Conservation (phyloP, 805 yeast species). For the Saturnispora gosingensis region DNA sequence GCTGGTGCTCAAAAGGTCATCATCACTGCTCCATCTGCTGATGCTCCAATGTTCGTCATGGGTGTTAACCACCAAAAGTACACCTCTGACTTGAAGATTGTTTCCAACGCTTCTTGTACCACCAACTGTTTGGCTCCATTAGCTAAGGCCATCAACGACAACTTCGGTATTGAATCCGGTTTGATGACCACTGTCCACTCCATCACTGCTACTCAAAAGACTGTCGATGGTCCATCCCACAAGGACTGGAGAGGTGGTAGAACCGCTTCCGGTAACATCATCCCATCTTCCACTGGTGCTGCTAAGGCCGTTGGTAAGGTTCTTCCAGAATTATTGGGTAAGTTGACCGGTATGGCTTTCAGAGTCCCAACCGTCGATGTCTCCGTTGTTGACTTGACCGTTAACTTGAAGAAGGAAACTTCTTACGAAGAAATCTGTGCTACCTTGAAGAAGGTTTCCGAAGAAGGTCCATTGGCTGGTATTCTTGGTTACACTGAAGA, state of each 20-base stretch:
- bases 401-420: conserved; percentile 65
- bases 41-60: conserved; percentile 91
- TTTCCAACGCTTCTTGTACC: conserved; percentile 93
- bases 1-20: conserved; percentile 94
- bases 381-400: conserved; percentile 88
- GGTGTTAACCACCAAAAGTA: conserved; percentile 83
- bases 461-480: conserved; percentile 65
- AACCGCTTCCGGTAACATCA: conserved; percentile 91
- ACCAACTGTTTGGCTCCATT: conserved; percentile 94
- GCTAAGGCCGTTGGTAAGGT: conserved; percentile 97
- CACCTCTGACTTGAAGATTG: conserved; percentile 63
- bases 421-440: conserved; percentile 77
- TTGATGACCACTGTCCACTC: conserved; percentile 96
- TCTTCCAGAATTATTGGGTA: conserved; percentile 82
- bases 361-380: conserved; percentile 93
- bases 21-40: conserved; percentile 89
- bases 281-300: conserved; percentile 95
- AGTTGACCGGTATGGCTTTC: conserved; percentile 88
- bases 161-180: conserved; percentile 83
- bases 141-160: conserved; percentile 82
- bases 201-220: conserved; percentile 92
- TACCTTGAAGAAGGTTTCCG: conserved; percentile 67
- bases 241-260: conserved; percentile 99
- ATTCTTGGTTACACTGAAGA: conserved; percentile 86
- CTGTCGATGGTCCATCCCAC: conserved; percentile 94